phyloP scores from a whole-genome alignment of 257 asterid genomes.

The Solanum stenotomum region DNA sequence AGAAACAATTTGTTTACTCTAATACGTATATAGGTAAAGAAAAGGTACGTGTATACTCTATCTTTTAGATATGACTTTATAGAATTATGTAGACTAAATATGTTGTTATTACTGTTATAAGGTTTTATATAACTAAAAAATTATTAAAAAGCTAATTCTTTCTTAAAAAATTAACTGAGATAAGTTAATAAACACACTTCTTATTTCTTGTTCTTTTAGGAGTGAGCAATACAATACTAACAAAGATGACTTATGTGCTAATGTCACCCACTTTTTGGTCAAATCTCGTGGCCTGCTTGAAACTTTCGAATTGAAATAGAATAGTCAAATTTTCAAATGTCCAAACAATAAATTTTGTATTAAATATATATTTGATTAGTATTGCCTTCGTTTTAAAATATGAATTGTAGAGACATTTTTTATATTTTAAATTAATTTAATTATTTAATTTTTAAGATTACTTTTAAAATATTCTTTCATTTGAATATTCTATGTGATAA shows the following conservation, averaged over 20 bases:
- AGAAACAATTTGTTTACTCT: too few species aligned
- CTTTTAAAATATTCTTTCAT: too few species aligned
- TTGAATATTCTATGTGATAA: background rate
- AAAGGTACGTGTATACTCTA: background rate
- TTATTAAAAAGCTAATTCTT: background rate
- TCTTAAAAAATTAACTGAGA: background rate
- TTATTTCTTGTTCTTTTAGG: background rate
- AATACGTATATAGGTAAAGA: too few species aligned
- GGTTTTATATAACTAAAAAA: background rate
- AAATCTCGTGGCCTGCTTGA: background rate
- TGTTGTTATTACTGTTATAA: too few species aligned
- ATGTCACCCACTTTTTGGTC: background rate
- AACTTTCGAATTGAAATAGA: too few species aligned
- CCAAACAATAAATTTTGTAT: background rate
- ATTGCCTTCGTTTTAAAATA: too few species aligned
- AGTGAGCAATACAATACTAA: background rate
- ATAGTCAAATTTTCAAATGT: background rate
- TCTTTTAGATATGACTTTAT: too few species aligned
- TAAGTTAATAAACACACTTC: too few species aligned
- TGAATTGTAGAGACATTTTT: background rate
- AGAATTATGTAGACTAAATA: too few species aligned
- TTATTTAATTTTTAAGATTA: too few species aligned
- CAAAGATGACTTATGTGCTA: background rate
- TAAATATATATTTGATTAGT: background rate
- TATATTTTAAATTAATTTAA: too few species aligned